phyloP scores from a whole-genome alignment of 1,139 yeast genomes.

The Protomyces pachydermus region DNA sequence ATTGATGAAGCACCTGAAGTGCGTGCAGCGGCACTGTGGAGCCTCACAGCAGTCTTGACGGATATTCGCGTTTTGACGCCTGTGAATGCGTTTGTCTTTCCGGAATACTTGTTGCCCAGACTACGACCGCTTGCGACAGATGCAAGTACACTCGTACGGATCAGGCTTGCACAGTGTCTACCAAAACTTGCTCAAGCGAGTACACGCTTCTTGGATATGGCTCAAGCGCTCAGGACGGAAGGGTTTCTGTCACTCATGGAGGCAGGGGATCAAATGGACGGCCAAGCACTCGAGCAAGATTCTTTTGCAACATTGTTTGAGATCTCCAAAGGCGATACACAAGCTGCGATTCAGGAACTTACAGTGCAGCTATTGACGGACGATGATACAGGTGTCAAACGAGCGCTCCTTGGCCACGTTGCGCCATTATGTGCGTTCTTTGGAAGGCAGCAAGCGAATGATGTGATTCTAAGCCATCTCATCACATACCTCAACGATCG shows the following conservation, averaged over 20 bases:
- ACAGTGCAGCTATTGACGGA: constrained; percentile 67
- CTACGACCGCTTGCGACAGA: constrained; percentile 45
- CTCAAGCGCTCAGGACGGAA: constrained; percentile 51
- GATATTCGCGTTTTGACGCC: constrained; percentile 5
- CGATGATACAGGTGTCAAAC: constrained; percentile 57
- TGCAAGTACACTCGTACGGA: constrained; percentile 50
- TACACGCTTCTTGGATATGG: constrained; percentile 59
- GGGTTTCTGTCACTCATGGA: constrained; percentile 39
- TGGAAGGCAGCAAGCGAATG: constrained; percentile 83
- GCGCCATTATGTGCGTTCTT: constrained; percentile 73
- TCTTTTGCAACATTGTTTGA: constrained; percentile 40
- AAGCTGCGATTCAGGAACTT: constrained; percentile 56
- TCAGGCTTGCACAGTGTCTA: constrained; percentile 65
- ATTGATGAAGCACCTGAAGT: constrained; percentile 56
- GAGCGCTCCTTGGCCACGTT: constrained; percentile 63
- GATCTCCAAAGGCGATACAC: constrained; percentile 36
- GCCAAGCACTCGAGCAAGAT: constrained; percentile 39
- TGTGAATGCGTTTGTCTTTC: constrained; percentile 15
- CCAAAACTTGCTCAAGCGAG: constrained; percentile 66
- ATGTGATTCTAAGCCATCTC: constrained; percentile 78
- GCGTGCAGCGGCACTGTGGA: constrained; percentile 45
- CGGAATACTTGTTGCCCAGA: constrained; percentile 51
- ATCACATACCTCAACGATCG: constrained; percentile 86
- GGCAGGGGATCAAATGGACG: constrained; percentile 45
- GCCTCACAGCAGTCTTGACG: constrained; percentile 46